phyloP scores from a whole-genome alignment of 352 stramenopile genomes.

The Globisporangium radiosum region DNA sequence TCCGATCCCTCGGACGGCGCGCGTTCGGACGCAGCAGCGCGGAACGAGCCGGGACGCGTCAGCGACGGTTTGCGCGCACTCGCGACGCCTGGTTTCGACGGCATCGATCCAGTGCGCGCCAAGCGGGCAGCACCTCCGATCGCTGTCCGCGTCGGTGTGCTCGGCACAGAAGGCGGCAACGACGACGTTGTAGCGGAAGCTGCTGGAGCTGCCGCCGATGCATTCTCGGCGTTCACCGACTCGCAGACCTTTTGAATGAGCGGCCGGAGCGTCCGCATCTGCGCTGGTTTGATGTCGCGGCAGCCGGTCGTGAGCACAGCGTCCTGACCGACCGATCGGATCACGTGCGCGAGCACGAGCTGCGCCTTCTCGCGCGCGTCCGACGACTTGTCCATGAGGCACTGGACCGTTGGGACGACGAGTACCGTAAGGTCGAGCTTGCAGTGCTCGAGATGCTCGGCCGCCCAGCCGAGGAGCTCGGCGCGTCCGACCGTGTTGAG shows the following conservation, averaged over 20 bases:
- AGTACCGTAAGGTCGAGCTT: constrained; percentile 65
- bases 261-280: constrained; percentile 84
- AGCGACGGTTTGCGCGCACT: constrained; percentile 24
- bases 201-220: background rate
- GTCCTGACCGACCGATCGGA: constrained; percentile 78
- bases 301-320: constrained; percentile 61
- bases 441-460: constrained; percentile 56
- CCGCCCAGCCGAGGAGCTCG: constrained; percentile 70
- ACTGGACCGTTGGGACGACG: constrained; percentile 69
- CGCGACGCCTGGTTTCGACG: constrained; percentile 4
- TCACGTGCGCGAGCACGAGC: constrained; percentile 66
- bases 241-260: constrained; percentile 74
- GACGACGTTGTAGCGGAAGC: constrained; percentile 2
- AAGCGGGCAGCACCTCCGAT: constrained; percentile 11
- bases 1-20: constrained; percentile 13
- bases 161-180: constrained; percentile 5
- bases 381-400: constrained; percentile 77
- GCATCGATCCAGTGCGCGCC: constrained; percentile 1
- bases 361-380: constrained; percentile 81
- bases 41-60: constrained; percentile 27
- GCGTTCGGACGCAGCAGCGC: constrained; percentile 4
- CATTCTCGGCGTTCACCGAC: constrained; percentile 21
- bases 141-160: constrained; percentile 9
- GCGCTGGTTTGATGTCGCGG: constrained; percentile 76
- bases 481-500: constrained; percentile 72